Evolutionary conservation across 108 stramenopile species (phyloP), one percentile per base, ranked within the genome.

Genomic region (Cylindrotheca fusiformis): DNA sequence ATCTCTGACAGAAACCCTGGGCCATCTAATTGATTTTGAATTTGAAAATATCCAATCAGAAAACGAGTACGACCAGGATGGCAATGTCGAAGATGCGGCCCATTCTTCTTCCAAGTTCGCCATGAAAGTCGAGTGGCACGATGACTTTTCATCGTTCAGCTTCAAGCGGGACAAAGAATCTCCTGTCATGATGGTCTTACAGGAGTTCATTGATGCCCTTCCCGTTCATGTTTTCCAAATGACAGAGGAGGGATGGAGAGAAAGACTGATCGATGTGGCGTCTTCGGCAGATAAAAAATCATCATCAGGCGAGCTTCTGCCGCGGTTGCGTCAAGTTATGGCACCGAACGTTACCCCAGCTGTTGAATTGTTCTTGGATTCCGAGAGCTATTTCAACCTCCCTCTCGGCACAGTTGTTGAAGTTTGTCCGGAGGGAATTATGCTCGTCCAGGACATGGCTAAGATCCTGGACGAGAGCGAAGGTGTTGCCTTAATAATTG

Each of bases 191-290:
- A 54, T 92, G 23, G 65, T 99, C 5, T 87, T 85, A 31, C 98
- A 99, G 72, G 98, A 99, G 57, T 84, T 99, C 45, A 46, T 98
- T 36, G 97, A 99, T 71, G 97, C 97, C 17, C 74, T 99, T 6
- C 97, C 98, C 18, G 82, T 96, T 17, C 95, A 99, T 69, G 82
- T 81, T 48, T 97, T 99, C 69, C 82, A 92, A 76, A 85, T 82
- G 68, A 86, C 87, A 6, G 77, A 74, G 48, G 70, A 93, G 8
- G 94, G 95, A 18, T 99, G 98, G 98, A 77, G 96, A 65, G 98
- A 99, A 79, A 76, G 93, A 44, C 62, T 97, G 70, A 87, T 99
- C 6, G 96, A 97, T 73, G 74, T 96, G 48, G 85, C 88, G 18
- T 53, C 81, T 3, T 41, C 41, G 10, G 67, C 67, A 20, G 77